Conservation (phyloP, 768 basidiomycete species). For the Kwoniella europaea region DNA sequence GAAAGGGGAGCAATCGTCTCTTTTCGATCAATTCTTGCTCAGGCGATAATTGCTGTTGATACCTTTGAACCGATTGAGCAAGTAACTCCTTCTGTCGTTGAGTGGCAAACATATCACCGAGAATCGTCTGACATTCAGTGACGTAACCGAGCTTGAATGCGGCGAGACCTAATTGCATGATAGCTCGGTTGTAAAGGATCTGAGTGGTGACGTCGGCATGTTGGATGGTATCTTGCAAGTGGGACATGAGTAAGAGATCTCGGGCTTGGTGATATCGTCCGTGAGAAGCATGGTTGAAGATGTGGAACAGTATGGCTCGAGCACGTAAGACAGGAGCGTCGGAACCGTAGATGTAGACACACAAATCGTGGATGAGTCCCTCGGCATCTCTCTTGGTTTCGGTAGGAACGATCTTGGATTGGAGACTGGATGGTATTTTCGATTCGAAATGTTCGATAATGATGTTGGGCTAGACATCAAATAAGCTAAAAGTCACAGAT, state of each 20-base stretch:
- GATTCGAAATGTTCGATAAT: slow-evolving; percentile 88
- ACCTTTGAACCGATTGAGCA: slow-evolving; percentile 93
- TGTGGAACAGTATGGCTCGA: slow-evolving; percentile 95
- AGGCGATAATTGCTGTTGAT: slow-evolving; percentile 72
- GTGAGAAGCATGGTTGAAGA: slow-evolving; percentile 94
- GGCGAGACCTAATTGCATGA: slow-evolving; percentile 94
- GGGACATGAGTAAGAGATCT: slow-evolving; percentile 98
- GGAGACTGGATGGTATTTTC: slow-evolving; percentile 59
- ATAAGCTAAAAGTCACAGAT: slow-evolving; percentile 26
- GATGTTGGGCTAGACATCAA: slow-evolving; percentile 73
- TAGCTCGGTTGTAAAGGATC: slow-evolving; percentile 95
- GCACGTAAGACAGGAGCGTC: slow-evolving; percentile 90
- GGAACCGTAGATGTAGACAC: slow-evolving; percentile 89
- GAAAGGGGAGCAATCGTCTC: slow-evolving; percentile 94
- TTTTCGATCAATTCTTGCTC: slow-evolving; percentile 98
- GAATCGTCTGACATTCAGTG: slow-evolving; percentile 86
- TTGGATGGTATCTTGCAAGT: slow-evolving; percentile 93
- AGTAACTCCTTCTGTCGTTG: slow-evolving; percentile 96
- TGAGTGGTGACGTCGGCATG: slow-evolving; percentile 96
- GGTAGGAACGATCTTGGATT: slow-evolving; percentile 68
- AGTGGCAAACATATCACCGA: slow-evolving; percentile 94
- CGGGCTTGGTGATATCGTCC: slow-evolving; percentile 96
- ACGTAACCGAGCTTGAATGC: slow-evolving; percentile 95
- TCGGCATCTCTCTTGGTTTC: slow-evolving; percentile 67
- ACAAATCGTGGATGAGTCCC: slow-evolving; percentile 82